These are phyloP conservation scores for Fusarium stilboides DNA, from an alignment of 2,329 filamentous ascomycete species.

Conservation along the genomic window DNA sequence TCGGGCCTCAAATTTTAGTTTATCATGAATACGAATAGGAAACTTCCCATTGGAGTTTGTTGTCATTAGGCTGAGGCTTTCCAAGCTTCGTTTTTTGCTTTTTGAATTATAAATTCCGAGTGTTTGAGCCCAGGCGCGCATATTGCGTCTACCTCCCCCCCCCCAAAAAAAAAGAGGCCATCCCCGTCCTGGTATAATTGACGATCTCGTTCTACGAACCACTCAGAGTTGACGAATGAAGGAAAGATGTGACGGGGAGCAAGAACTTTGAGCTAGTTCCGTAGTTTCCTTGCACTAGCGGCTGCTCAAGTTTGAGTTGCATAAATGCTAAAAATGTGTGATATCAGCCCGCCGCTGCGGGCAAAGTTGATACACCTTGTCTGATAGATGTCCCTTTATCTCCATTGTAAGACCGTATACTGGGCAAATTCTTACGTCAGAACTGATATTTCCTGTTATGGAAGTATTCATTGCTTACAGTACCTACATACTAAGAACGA, in stretches of 20 bases:
- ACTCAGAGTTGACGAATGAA: slow-evolving; percentile 4
- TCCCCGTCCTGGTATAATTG: slow-evolving; percentile 19
- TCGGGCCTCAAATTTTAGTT: slow-evolving; percentile 34
- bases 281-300: slow-evolving; percentile 21
- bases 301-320: slow-evolving; percentile 39
- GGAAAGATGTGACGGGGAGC: slow-evolving; percentile 14
- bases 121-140: not conserved
- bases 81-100: slow-evolving; percentile 8
- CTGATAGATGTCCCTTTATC: slow-evolving; percentile 18
- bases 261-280: not conserved
- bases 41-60: slow-evolving; percentile 11
- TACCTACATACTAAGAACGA: slow-evolving; percentile 6
- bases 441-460: slow-evolving; percentile 2
- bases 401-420: slow-evolving; percentile 18
- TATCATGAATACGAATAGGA: slow-evolving; percentile 14
- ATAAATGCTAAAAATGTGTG: slow-evolving; percentile 8
- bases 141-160: not conserved
- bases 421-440: slow-evolving; percentile 12
- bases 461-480: not conserved
- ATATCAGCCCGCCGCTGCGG: slow-evolving; percentile 37
- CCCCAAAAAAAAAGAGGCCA: slow-evolving; percentile 1
- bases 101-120: not conserved
- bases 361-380: slow-evolving; percentile 13
- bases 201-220: slow-evolving; percentile 22
- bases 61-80: not conserved